Percentiles rank a stretch among this genome's conserved stretches.
phyloP scores from a whole-genome alignment of 306 rosid species.

The Prunus mira region DNA sequence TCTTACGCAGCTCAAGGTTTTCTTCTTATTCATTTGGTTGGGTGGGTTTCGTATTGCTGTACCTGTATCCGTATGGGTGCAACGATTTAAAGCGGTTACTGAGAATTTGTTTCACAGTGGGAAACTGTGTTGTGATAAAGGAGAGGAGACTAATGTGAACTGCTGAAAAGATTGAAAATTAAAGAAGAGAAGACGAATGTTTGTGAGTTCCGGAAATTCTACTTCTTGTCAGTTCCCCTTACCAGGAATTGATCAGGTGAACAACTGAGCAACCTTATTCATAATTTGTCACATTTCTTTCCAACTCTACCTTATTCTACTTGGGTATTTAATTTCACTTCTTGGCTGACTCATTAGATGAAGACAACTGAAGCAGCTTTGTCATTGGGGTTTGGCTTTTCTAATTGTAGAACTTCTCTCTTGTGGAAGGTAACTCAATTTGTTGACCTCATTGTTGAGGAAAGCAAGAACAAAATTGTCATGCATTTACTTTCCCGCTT shows the following conservation, averaged over 20 bases:
- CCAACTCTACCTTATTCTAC: neutral
- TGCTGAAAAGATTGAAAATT: neutral
- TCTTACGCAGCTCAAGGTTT: too few relatives aligned
- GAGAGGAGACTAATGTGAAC: neutral
- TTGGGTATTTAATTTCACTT: neutral
- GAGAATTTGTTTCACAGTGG: too few relatives aligned
- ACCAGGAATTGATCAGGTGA: constrained; percentile 26
- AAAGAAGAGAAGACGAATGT: constrained; percentile 14
- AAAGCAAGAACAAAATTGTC: constrained; percentile 6
- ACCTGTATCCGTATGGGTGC: too few relatives aligned
- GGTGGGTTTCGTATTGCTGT: too few relatives aligned
- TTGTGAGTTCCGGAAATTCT: constrained; percentile 11
- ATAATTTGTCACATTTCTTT: neutral
- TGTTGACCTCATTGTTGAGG: constrained; percentile 21
- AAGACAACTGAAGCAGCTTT: constrained; percentile 18
- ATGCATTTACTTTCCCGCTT: neutral
- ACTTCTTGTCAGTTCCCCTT: constrained; percentile 6
- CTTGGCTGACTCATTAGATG: constrained; percentile 2
- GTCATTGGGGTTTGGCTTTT: constrained; percentile 7
- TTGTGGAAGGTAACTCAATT: constrained; percentile 31
- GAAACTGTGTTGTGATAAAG: too few relatives aligned
- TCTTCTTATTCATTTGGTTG: too few relatives aligned
- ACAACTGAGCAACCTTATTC: neutral
- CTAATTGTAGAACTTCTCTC: constrained; percentile 11
- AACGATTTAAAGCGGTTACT: too few relatives aligned